phyloP scores from a whole-genome alignment of 257 asterid species.

The Solanum verrucosum region DNA sequence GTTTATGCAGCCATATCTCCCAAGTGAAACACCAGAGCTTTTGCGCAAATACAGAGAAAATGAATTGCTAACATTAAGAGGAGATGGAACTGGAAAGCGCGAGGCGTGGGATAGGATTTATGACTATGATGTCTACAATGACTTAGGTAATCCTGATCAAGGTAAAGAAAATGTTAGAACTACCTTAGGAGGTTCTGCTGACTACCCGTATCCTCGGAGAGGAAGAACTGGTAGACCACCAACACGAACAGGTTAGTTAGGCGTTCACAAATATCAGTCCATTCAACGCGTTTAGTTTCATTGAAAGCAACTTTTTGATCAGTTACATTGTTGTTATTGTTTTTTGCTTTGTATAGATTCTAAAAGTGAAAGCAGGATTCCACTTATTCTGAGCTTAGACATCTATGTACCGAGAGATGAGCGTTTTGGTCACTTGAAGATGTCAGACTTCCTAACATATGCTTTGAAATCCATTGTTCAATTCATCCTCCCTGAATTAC shows the following conservation, averaged over 20 bases:
- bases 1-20: slow-evolving; percentile 18
- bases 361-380: slow-evolving; percentile 14
- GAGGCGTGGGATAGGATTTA: slow-evolving; percentile 33
- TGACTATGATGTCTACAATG: slow-evolving; percentile 29
- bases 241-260: slow-evolving; percentile 2
- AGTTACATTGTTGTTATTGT: neutral
- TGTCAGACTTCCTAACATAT: slow-evolving; percentile 10
- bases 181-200: slow-evolving; percentile 21
- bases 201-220: slow-evolving; percentile 14
- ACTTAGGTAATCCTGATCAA: slow-evolving; percentile 27
- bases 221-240: slow-evolving; percentile 5
- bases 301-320: neutral
- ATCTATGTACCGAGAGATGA: slow-evolving; percentile 31
- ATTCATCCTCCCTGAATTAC: slow-evolving; percentile 9
- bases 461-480: slow-evolving; percentile 13
- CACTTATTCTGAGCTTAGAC: slow-evolving; percentile 1
- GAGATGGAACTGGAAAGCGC: slow-evolving; percentile 22
- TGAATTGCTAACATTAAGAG: slow-evolving; percentile 21
- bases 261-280: neutral
- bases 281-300: neutral
- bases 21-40: slow-evolving; percentile 24
- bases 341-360: slow-evolving; percentile 9
- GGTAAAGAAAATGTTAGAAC: slow-evolving; percentile 7
- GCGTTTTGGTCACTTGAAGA: slow-evolving; percentile 22
- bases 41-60: slow-evolving; percentile 16